Evolutionary conservation across 2,329 filamentous ascomycete genomes (phyloP).

Genomic region (Verticillium nonalfalfae): DNA sequence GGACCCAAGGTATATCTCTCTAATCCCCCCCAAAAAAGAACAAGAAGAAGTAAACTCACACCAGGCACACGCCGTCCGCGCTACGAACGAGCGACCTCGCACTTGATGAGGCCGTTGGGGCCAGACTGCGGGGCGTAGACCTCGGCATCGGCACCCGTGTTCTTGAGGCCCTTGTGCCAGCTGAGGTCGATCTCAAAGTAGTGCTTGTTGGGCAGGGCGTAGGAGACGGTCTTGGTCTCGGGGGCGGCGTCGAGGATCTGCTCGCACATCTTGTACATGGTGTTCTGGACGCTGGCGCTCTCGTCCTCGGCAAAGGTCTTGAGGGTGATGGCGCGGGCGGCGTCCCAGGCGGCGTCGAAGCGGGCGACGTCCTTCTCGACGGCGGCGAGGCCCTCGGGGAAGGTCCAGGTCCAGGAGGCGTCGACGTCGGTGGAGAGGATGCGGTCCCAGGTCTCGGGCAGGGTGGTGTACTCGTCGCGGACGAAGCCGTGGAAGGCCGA

Average conservation of each 20-base stretch:
- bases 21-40: not conserved
- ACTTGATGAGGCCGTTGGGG: slow-evolving; percentile 94
- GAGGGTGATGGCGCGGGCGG: slow-evolving; percentile 79
- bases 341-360: slow-evolving; percentile 75
- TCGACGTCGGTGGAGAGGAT: slow-evolving; percentile 94
- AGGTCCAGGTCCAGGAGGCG: slow-evolving; percentile 78
- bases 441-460: slow-evolving; percentile 88
- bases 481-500: slow-evolving; percentile 95
- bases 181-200: slow-evolving; percentile 97
- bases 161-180: slow-evolving; percentile 94
- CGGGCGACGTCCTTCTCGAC: slow-evolving; percentile 57
- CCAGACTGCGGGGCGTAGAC: slow-evolving; percentile 90
- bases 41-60: too few relatives aligned
- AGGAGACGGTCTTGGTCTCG: slow-evolving; percentile 66
- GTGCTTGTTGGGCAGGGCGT: slow-evolving; percentile 93
- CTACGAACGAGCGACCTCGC: slow-evolving; percentile 64
- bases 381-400: slow-evolving; percentile 58
- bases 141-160: slow-evolving; percentile 91
- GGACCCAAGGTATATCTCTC: not conserved
- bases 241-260: slow-evolving; percentile 73
- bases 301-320: slow-evolving; percentile 85
- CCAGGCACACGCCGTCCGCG: not conserved
- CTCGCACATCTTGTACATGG: slow-evolving; percentile 98
- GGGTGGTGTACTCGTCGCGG: slow-evolving; percentile 85
- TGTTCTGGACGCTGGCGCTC: slow-evolving; percentile 89